Base-by-base conservation (phyloP, 441 rosid genomes). In the Viola pubescens region DNA sequence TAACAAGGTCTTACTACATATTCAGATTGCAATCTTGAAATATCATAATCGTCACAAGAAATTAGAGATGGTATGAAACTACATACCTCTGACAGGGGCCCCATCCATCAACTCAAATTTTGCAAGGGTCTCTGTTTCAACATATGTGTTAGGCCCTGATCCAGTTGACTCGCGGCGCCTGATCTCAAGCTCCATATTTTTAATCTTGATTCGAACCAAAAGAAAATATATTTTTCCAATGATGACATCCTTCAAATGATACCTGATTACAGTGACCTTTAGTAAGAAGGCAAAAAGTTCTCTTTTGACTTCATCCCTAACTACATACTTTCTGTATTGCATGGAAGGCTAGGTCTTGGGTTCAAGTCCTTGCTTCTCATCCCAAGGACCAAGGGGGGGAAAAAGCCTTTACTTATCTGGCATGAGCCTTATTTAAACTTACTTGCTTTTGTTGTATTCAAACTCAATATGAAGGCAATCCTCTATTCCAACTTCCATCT, bases 401-500 rank as follows among this genome's bases (percentile, higher is more conserved):
- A 26, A 26, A 26, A 26, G 34, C 34, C 34, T 26, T 26, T 26
- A 26, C 2, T 26, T 26, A 26, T 26, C 34, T 26, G 34, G 34
- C 1, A 26, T 26, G 34, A 26, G 34, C 2, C 34, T 26, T 26
- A 26, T 26, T 26, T 26, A 26, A 26, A 70, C 99, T 78, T 78
- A 94, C 99, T 94, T 94, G 99, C 94, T 94, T 82, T 94, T 91
- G 50, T 82, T 84, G 86, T 91, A 94, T 73, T 94, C 98, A 67
- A 94, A 94, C 77, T 88, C 99, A n/a, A 94, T 94, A 70, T 94
- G 99, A 11, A 94, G 70, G 71, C 99, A 94, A 58, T 94, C 98
- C 73, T 91, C 98, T 3, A 94, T 91, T 58, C 99, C 99, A 57
- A 94, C 98, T 87, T 94, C 99, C 99, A 94, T 91, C 97, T 91